Base-by-base conservation (phyloP, 1,139 yeast genomes). In the Geotrichum siamense region DNA sequence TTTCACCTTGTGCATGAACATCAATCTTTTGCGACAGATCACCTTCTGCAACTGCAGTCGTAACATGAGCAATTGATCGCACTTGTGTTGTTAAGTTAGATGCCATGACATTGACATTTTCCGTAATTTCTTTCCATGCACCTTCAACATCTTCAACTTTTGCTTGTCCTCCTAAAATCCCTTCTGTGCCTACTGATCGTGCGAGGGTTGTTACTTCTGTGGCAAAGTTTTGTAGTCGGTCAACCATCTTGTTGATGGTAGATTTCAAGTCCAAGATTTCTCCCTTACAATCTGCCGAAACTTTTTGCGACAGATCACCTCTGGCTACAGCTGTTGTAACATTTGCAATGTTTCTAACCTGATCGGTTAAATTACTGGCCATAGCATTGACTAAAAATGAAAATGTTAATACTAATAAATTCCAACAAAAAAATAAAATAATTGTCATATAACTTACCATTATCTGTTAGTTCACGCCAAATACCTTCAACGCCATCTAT, bases 271-370 rank as follows among this genome's bases (percentile, higher is more conserved):
- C 84, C 53, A 84, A 67, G 43, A 85, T 83, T 62, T 85, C 94
- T 45, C 94, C 95, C 61, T 82, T 82, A 69, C 94, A 85, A 60
- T 82, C 84, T 22, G 94, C 94, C 2, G 91, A 81, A 39, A 85
- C 94, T 59, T 83, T 84, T 55, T 84, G 83, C 6, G 87, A 79
- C 53, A 85, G 67, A 57, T 85, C 94, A 51, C 95, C 95, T 53
- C 81, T 76, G n/a, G 94, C 94, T 23, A 85, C 95, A 3, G 94
- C 94, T 17, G 94, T 82, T 5, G 94, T 85, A 47, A 85, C 95
- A 58, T 83, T 84, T 28, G 94, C 94, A 54, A 85, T 85, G 63
- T 84, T 82, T 68, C 94, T 74, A 52, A 84, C 94, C 63, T 84
- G 94, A 31, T 86, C 83, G 0, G 94, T 84, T 58, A 84, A 71